Conservation (phyloP, 2,329 filamentous ascomycete species). For the Aspergillus novofumigatus region DNA sequence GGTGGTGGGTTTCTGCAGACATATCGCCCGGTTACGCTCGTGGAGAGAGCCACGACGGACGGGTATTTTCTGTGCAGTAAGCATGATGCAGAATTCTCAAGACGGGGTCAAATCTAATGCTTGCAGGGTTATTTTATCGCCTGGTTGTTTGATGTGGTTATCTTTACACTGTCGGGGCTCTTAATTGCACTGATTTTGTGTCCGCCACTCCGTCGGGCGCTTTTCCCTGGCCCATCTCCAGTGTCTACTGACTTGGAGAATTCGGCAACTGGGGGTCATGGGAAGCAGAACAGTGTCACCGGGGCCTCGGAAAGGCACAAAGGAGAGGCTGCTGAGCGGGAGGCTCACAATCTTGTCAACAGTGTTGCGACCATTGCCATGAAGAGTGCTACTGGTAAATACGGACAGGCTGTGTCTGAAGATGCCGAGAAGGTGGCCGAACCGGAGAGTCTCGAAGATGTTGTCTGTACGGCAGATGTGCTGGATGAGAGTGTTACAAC, state of each 20-base stretch:
- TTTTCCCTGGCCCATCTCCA: slow-evolving; percentile 71
- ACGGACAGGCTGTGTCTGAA: slow-evolving; percentile 61
- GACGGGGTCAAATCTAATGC: not conserved
- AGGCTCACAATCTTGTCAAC: slow-evolving; percentile 76
- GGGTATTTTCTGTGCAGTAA: slow-evolving; percentile 57
- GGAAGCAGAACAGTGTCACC: slow-evolving; percentile 63
- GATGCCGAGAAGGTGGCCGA: slow-evolving; percentile 40
- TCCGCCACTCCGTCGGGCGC: slow-evolving; percentile 55
- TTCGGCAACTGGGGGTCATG: slow-evolving; percentile 60
- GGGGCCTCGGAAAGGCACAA: slow-evolving; percentile 76
- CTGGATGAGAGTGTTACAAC: slow-evolving; percentile 50
- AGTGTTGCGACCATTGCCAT: slow-evolving; percentile 68
- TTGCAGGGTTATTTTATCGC: slow-evolving; percentile 54
- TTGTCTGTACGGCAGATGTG: slow-evolving; percentile 51
- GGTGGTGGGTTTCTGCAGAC: slow-evolving; percentile 64
- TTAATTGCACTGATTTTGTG: slow-evolving; percentile 64
- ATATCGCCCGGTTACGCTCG: slow-evolving; percentile 70
- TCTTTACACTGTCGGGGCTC: slow-evolving; percentile 56
- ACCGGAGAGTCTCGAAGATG: slow-evolving; percentile 53
- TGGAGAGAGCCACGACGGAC: slow-evolving; percentile 73
- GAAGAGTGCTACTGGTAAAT: slow-evolving; percentile 71
- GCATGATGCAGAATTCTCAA: not conserved
- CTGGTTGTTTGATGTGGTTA: slow-evolving; percentile 68
- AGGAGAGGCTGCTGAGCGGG: slow-evolving; percentile 77
- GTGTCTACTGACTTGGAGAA: slow-evolving; percentile 59